Conservation (phyloP, 2,329 filamentous ascomycete genomes). For the Pyricularia grisea region DNA sequence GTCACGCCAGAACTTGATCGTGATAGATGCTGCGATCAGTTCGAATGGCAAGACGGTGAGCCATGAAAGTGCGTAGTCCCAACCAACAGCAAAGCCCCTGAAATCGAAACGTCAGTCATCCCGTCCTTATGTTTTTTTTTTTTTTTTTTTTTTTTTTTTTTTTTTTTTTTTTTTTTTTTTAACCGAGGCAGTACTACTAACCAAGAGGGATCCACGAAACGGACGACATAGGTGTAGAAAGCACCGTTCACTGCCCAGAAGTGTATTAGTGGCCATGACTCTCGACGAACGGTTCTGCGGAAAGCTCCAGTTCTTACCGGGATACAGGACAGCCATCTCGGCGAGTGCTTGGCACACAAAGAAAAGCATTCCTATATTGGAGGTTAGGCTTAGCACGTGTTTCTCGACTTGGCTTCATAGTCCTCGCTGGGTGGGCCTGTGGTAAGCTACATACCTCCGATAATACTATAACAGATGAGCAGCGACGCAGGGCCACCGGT, state of each 20-base stretch:
- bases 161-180: no score
- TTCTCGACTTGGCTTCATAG: not conserved
- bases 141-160: no score
- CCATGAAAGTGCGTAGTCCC: conserved; percentile 42
- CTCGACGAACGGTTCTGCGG: not conserved
- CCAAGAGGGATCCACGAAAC: conserved; percentile 53
- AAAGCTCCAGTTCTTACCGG: conserved; percentile 13
- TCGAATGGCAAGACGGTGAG: conserved; percentile 42
- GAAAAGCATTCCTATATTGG: conserved; percentile 15
- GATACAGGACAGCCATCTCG: conserved; percentile 50
- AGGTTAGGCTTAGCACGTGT: not conserved
- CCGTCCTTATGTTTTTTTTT: not conserved
- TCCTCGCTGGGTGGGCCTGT: not conserved
- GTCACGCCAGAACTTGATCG: conserved; percentile 42
- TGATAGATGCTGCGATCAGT: conserved; percentile 42
- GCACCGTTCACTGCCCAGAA: conserved; percentile 39
- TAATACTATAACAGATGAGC: conserved; percentile 41
- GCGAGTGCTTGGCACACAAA: conserved; percentile 50
- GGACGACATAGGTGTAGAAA: conserved; percentile 51
- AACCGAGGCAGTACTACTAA: not conserved
- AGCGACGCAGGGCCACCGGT: conserved; percentile 48
- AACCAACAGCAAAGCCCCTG: conserved; percentile 42
- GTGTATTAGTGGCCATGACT: not conserved
- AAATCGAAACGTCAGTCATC: not conserved
- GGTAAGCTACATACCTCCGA: conserved; percentile 43